phyloP scores from a whole-genome alignment of 805 yeast species.

The Kluyveromyces siamensis region DNA sequence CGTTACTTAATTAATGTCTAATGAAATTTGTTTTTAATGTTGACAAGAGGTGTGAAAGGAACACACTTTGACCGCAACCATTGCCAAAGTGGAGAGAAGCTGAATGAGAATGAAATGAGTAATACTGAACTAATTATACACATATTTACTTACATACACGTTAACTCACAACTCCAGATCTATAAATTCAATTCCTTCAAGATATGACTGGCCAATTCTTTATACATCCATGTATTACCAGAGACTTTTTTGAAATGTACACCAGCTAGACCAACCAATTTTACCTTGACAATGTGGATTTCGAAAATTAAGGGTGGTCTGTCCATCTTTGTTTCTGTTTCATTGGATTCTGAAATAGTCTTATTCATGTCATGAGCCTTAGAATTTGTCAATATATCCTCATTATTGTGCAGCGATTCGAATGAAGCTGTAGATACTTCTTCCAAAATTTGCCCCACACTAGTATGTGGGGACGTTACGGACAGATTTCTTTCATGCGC shows the following conservation, averaged over 20 bases:
- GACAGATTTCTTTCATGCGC: constrained; percentile 22
- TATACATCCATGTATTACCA: constrained; percentile 94
- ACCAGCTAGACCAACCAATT: constrained; percentile 82
- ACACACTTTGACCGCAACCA: no score
- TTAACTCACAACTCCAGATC: constrained; percentile 2
- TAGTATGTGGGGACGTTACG: constrained; percentile 21
- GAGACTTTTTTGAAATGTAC: constrained; percentile 88
- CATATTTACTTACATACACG: background rate
- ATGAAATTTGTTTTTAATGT: background rate
- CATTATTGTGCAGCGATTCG: constrained; percentile 25
- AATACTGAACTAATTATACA: background rate
- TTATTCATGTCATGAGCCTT: constrained; percentile 58
- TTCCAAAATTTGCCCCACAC: constrained; percentile 12
- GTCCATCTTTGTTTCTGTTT: constrained; percentile 11
- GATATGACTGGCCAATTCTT: constrained; percentile 80
- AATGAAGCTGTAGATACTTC: constrained; percentile 29
- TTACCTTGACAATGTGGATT: constrained; percentile 85
- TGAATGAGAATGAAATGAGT: background rate
- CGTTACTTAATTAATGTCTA: background rate
- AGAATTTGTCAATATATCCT: constrained; percentile 36
- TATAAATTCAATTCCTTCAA: constrained; percentile 61
- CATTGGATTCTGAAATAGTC: constrained; percentile 36
- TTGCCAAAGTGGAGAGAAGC: background rate
- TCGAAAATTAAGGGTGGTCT: constrained; percentile 77
- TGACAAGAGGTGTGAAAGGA: no score